Percentiles rank a stretch among this genome's conserved stretches.
These are phyloP conservation scores for Beta vulgaris DNA, from an alignment of 148 eudicot genomes.

Conservation along the genomic window DNA sequence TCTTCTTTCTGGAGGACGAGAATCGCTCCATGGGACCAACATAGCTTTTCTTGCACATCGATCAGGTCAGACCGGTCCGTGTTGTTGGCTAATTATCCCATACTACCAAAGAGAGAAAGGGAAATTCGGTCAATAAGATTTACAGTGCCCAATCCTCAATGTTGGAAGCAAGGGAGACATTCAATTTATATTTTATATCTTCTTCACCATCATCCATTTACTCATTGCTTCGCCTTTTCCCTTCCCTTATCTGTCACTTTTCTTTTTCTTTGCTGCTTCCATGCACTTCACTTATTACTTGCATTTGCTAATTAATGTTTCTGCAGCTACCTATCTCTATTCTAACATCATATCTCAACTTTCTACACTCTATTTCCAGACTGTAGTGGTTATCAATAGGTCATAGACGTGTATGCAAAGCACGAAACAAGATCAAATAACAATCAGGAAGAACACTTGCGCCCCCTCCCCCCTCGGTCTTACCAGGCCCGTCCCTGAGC, in stretches of 20 bases:
- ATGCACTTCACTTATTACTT: background rate
- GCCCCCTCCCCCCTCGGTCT: too few relatives aligned
- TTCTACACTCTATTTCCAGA: background rate
- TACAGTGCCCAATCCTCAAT: background rate
- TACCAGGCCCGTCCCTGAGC: too few relatives aligned
- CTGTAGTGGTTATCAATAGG: too few relatives aligned
- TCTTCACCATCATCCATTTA: background rate
- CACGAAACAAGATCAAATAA: too few relatives aligned
- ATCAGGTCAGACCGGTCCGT: background rate
- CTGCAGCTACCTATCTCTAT: background rate
- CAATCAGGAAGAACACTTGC: too few relatives aligned
- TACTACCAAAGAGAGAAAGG: background rate
- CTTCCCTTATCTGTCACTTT: background rate
- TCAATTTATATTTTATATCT: background rate
- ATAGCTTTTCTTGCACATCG: background rate
- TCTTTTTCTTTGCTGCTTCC: background rate
- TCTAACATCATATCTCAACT: background rate
- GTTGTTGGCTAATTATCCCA: background rate
- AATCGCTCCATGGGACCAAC: background rate
- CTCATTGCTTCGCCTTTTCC: background rate
- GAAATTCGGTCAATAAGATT: background rate
- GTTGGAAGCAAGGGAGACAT: background rate
- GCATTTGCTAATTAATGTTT: background rate
- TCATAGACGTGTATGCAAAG: too few relatives aligned
- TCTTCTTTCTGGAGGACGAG: background rate